Base-by-base conservation (phyloP, 768 basidiomycete species). In the Nidularia pulvinata region DNA sequence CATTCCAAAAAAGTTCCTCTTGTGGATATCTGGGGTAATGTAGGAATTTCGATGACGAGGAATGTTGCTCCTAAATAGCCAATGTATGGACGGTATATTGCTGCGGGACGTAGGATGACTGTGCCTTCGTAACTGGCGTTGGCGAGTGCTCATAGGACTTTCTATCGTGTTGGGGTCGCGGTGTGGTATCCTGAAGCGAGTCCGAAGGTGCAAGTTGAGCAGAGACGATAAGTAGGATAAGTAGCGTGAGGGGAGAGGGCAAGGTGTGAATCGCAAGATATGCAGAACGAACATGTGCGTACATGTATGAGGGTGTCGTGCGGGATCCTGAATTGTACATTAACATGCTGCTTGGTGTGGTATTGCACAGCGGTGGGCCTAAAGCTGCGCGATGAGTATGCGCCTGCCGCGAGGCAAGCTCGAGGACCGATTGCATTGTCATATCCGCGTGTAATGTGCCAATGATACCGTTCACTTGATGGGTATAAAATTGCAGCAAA, bases 1-100 rank as follows among this genome's bases (percentile, higher is more conserved):
- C 74, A 93, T 79, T 30, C 91, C 90, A 57, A 93, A 93, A 57
- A 91, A 82, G 56, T 85, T 85, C 52, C 89, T 78, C 62, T 83
- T 85, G 63, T 82, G 83, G 48, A 83, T 71, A 63, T 87, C 84
- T 39, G 75, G 65, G 16, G 84, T 82, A 54, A 87, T 70, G 49
- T 77, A 81, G 16, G 84, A 85, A 54, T 79, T 78, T 57, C 86
- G 77, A 60, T 80, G 75, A 43, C 86, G 80, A 59, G 88, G 86
- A 48, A 90, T 82, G 66, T 88, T 89, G 58, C 81, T 85, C 59
- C 86, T 79, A 67, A 89, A 89, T 52, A 90, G 75, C 88, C 88
- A 90, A 56, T 89, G 87, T 48, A 88, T 67, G 53, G 84, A 76
- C 53, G 65, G 64, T 19, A 64, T 49, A 19, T 46, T 25, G 62